Conservation (phyloP, 2,329 filamentous ascomycete species). For the Colletotrichum graminicola region DNA sequence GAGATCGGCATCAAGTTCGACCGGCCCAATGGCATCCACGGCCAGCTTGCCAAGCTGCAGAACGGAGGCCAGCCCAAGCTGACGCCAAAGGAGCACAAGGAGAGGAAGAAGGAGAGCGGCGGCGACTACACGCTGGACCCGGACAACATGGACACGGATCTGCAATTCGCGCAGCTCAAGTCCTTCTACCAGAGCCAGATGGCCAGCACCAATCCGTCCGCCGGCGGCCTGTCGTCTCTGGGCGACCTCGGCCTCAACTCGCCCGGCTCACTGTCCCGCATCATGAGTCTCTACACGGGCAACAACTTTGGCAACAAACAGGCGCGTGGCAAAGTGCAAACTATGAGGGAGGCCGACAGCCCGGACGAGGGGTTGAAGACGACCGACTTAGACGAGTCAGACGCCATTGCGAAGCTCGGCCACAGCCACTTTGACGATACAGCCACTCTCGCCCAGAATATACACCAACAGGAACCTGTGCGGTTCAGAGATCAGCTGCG, state of each 20-base stretch:
- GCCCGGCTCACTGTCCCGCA: slow-evolving; percentile 84
- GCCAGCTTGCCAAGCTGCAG: slow-evolving; percentile 80
- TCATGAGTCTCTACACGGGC: slow-evolving; percentile 90
- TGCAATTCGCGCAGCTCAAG: slow-evolving; percentile 80
- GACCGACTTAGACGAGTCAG: slow-evolving; percentile 71
- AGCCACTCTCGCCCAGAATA: slow-evolving; percentile 62
- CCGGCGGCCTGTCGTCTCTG: slow-evolving; percentile 60
- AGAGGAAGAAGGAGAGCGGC: slow-evolving; percentile 64
- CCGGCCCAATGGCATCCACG: slow-evolving; percentile 86
- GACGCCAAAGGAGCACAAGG: slow-evolving; percentile 64
- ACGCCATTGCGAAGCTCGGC: slow-evolving; percentile 70
- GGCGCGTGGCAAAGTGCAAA: slow-evolving; percentile 69
- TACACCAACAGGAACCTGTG: slow-evolving; percentile 62
- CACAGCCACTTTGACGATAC: slow-evolving; percentile 74
- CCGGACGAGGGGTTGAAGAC: slow-evolving; percentile 78
- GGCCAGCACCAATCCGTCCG: slow-evolving; percentile 68
- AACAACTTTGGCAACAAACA: slow-evolving; percentile 74
- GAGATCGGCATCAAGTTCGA: slow-evolving; percentile 94
- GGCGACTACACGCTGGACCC: slow-evolving; percentile 58
- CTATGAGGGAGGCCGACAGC: slow-evolving; percentile 83
- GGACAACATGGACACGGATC: slow-evolving; percentile 70
- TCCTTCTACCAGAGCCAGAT: slow-evolving; percentile 87
- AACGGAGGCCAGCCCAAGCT: slow-evolving; percentile 68
- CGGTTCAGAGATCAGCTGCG: slow-evolving; percentile 81
- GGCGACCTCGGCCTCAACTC: slow-evolving; percentile 75